Base-by-base conservation (phyloP, 2,329 filamentous ascomycete species). In the Capronia epimyces region DNA sequence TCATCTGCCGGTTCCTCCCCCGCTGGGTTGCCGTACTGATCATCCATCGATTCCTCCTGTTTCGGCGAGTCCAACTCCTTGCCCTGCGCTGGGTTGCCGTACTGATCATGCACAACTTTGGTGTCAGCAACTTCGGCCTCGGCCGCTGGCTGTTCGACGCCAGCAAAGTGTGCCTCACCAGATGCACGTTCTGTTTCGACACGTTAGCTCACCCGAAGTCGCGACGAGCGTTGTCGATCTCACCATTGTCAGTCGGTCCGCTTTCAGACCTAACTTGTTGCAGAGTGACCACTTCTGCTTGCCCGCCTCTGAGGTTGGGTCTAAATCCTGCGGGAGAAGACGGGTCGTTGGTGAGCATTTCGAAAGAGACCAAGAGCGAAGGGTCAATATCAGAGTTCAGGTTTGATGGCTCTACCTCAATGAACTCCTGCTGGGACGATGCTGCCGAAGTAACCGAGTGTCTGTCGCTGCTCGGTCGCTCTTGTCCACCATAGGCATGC, bases 291-390 rank as follows among this genome's bases (percentile, higher is more conserved):
- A 41, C 41, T 12, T 49, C 52, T 21, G 48, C 42, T 24, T 49
- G 32, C 7, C 49, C 49, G n/a, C 45, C 49, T 49, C 52, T 49
- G 27, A 55, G 13, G 24, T 13, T 31, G 24, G 52, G 49, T 5
- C 13, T 29, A 21, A 39, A 29, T 2, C 29, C 36, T 13, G 34
- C 27, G 20, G 42, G 20, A 1, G 46, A 43, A 9, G 25, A 24
- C 15, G 20, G 18, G 15, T 16, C 4, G 2, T 31, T n/a, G n/a
- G 29, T 32, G 21, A 51, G 41, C 44, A 51, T 49, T 13, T 51
- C 43, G 41, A 49, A 55, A 10, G 52, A 36, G 20, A 51, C 24
- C 44, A 52, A 46, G 52, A 55, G 52, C 20, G 49, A 45, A 20
- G 45, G 41, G 16, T 55, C 49, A 8, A 46, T 31, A 22, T 46